phyloP scores from a whole-genome alignment of 2,329 filamentous ascomycete species.

The Graphium sp. region DNA sequence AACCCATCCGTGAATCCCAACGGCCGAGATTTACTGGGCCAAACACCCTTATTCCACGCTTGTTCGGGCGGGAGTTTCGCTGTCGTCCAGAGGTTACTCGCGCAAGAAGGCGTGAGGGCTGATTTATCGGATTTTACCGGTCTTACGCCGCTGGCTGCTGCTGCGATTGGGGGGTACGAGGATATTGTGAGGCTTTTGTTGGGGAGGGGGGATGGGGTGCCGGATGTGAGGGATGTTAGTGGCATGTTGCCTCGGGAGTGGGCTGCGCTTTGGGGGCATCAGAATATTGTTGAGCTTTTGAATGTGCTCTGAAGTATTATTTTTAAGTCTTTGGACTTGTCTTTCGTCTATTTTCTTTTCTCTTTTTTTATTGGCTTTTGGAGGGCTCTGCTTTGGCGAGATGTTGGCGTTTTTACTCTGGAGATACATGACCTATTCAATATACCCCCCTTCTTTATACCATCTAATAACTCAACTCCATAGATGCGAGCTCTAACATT shows the following conservation, averaged over 20 bases:
- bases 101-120: background rate
- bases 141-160: constrained; percentile 4
- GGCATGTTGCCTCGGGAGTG: too few relatives aligned
- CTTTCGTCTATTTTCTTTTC: too few relatives aligned
- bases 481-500: too few relatives aligned
- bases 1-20: constrained; percentile 1
- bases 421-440: too few relatives aligned
- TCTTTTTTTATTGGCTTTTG: too few relatives aligned
- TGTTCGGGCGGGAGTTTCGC: constrained; percentile 1
- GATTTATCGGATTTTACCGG: constrained; percentile 1
- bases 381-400: too few relatives aligned
- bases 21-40: constrained; percentile 2
- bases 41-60: constrained; percentile 5
- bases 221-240: constrained; percentile 1
- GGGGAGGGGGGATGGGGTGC: background rate
- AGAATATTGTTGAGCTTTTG: constrained; percentile 6
- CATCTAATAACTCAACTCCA: too few relatives aligned
- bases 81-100: constrained; percentile 1
- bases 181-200: constrained; percentile 2
- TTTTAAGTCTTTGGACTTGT: too few relatives aligned
- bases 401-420: too few relatives aligned
- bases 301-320: too few relatives aligned
- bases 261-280: constrained; percentile 4
- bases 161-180: constrained; percentile 3
- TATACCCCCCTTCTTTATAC: too few relatives aligned